phyloP scores from a whole-genome alignment of 2,329 filamentous ascomycete genomes.

The Aspergillus terreus region DNA sequence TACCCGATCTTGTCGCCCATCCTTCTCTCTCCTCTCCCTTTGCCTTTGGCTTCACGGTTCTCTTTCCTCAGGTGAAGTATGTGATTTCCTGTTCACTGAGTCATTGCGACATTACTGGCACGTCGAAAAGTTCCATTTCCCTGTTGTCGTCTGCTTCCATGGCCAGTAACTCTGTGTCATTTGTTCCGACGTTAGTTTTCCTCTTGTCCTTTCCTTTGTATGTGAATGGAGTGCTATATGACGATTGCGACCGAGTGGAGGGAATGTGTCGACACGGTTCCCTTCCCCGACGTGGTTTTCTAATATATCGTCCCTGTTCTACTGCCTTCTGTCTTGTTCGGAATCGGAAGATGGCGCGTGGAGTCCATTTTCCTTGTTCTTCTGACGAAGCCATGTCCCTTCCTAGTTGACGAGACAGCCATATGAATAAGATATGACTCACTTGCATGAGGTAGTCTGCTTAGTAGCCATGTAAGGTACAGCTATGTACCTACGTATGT shows the following conservation, averaged over 20 bases:
- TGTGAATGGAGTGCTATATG: conserved; percentile 31
- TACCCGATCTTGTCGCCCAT: conserved; percentile 10
- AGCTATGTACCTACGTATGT: not conserved
- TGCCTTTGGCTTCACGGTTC: conserved; percentile 21
- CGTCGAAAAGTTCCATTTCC: conserved; percentile 34
- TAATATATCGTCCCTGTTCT: conserved; percentile 8
- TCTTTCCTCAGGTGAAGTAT: conserved; percentile 26
- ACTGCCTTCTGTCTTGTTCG: conserved; percentile 18
- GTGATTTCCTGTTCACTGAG: conserved; percentile 25
- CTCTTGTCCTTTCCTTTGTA: conserved; percentile 29
- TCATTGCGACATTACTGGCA: conserved; percentile 32
- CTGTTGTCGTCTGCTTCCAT: conserved; percentile 16
- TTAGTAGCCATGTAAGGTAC: not conserved
- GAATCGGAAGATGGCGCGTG: conserved; percentile 23
- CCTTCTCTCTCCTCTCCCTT: conserved; percentile 15
- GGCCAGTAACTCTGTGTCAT: conserved; percentile 19
- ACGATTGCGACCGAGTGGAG: conserved; percentile 34
- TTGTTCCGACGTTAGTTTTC: conserved; percentile 21
- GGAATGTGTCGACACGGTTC: conserved; percentile 15
- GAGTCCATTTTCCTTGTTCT: conserved; percentile 21
- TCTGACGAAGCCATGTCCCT: conserved; percentile 22
- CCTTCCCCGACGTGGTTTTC: conserved; percentile 8
- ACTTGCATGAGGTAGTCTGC: conserved; percentile 2
- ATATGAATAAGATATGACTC: conserved; percentile 23
- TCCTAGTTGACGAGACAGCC: conserved; percentile 23